A percentile compares a stretch with the other conserved stretches of the same genome.
phyloP scores from a whole-genome alignment of 805 yeast species.

The Ogataea angusta region DNA sequence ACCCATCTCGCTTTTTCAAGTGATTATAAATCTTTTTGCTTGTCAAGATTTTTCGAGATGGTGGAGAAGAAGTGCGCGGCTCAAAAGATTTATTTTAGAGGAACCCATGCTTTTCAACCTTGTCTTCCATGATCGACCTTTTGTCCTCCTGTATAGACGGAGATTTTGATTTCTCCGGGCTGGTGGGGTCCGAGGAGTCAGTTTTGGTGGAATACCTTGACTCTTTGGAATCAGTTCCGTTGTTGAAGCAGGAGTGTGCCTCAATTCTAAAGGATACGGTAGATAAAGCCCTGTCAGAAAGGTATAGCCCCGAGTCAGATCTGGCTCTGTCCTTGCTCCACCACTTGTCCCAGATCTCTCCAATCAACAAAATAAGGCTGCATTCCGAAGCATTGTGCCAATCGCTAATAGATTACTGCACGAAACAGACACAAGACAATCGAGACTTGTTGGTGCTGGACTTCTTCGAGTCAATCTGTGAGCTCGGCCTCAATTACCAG shows the following conservation, averaged over 20 bases:
- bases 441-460: slow-evolving; percentile 5
- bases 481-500: slow-evolving; percentile 18
- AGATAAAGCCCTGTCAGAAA: not conserved
- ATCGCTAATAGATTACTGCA: slow-evolving; percentile 7
- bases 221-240: slow-evolving; percentile 2
- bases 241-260: not conserved
- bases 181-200: not conserved
- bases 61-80: slow-evolving; percentile 13
- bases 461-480: slow-evolving; percentile 9
- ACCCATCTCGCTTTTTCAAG: slow-evolving; percentile 1
- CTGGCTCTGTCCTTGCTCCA: slow-evolving; percentile 15
- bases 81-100: slow-evolving; percentile 5
- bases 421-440: not conserved
- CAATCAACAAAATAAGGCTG: slow-evolving; percentile 19
- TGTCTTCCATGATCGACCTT: slow-evolving; percentile 1
- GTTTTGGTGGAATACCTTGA: not conserved
- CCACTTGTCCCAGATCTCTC: slow-evolving; percentile 18
- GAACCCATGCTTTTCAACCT: not conserved
- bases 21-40: slow-evolving; percentile 2
- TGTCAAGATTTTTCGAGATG: slow-evolving; percentile 6
- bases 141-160: slow-evolving; percentile 1
- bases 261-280: not conserved
- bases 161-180: not conserved
- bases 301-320: slow-evolving; percentile 1
- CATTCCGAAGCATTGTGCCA: slow-evolving; percentile 15